phyloP scores from a whole-genome alignment of 371 early-diverging fungal genomes.

The Mucor saturninus region DNA sequence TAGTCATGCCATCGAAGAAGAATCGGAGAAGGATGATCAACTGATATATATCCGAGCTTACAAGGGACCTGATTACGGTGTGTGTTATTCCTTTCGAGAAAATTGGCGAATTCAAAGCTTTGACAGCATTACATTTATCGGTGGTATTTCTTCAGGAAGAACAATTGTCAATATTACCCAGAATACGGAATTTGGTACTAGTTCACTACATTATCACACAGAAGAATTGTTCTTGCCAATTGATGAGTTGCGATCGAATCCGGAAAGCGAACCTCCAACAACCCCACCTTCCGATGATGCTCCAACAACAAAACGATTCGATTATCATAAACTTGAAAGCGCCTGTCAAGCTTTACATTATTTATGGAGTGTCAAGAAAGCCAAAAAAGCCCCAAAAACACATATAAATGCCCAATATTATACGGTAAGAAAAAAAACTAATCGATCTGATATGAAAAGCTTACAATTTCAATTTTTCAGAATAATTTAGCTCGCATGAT shows the following conservation, averaged over 20 bases:
- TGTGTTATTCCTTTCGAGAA: slow-evolving; percentile 9
- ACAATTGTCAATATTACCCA: neutral
- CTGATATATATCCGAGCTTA: slow-evolving; percentile 15
- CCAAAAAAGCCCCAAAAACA: neutral
- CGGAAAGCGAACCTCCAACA: neutral
- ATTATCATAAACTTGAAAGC: slow-evolving; percentile 15
- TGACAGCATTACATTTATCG: slow-evolving; percentile 1
- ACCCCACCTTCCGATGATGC: too few relatives aligned
- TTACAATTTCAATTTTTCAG: neutral
- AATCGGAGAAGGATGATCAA: neutral
- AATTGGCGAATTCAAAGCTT: neutral
- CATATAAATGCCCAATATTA: neutral
- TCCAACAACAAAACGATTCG: neutral
- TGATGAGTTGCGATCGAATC: neutral
- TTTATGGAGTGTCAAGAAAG: neutral
- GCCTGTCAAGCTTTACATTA: slow-evolving; percentile 19
- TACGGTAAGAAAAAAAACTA: neutral
- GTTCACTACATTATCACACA: neutral
- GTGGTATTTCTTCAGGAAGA: neutral
- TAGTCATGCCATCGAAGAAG: neutral
- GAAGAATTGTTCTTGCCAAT: slow-evolving; percentile 17
- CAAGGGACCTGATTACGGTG: slow-evolving; percentile 3
- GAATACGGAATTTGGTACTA: neutral
- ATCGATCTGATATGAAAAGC: too few relatives aligned
- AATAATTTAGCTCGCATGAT: neutral